Conservation (phyloP, 345 rosid genomes). For the Carallia brachiata region DNA sequence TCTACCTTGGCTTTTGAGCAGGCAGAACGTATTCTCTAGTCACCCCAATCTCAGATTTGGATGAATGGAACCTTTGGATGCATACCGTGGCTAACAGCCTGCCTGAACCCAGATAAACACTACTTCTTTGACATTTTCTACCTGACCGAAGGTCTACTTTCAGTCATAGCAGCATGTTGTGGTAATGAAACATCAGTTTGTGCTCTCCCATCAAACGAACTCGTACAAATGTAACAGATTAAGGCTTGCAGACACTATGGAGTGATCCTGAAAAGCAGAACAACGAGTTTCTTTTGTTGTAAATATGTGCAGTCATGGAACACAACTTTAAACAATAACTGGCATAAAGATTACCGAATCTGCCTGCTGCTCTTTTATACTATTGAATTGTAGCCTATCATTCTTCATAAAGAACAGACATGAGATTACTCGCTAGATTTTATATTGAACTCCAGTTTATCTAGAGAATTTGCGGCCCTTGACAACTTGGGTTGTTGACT, state of each 20-base stretch:
- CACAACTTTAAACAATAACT: too few species aligned
- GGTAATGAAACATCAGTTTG: constrained; percentile 32
- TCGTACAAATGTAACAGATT: constrained; percentile 16
- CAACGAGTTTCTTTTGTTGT: too few species aligned
- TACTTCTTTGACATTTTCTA: constrained; percentile 50
- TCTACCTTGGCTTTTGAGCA: constrained; percentile 11
- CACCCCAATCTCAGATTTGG: constrained; percentile 18
- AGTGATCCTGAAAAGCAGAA: too few species aligned
- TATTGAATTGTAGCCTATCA: too few species aligned
- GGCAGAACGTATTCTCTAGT: neutral
- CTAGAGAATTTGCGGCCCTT: too few species aligned
- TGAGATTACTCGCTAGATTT: too few species aligned
- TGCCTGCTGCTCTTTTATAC: too few species aligned
- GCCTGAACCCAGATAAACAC: constrained; percentile 24
- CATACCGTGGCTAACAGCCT: constrained; percentile 18
- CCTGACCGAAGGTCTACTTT: constrained; percentile 29
- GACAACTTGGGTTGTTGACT: too few species aligned
- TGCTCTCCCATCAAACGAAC: constrained; percentile 35
- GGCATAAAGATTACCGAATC: too few species aligned
- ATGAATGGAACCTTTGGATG: constrained; percentile 30
- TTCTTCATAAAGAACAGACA: too few species aligned
- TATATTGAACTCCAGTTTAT: too few species aligned
- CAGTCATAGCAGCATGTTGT: constrained; percentile 34
- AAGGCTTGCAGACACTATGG: neutral
- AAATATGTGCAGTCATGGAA: too few species aligned